phyloP scores from a whole-genome alignment of 495 filamentous ascomycete species.

The Tuber magnatum region DNA sequence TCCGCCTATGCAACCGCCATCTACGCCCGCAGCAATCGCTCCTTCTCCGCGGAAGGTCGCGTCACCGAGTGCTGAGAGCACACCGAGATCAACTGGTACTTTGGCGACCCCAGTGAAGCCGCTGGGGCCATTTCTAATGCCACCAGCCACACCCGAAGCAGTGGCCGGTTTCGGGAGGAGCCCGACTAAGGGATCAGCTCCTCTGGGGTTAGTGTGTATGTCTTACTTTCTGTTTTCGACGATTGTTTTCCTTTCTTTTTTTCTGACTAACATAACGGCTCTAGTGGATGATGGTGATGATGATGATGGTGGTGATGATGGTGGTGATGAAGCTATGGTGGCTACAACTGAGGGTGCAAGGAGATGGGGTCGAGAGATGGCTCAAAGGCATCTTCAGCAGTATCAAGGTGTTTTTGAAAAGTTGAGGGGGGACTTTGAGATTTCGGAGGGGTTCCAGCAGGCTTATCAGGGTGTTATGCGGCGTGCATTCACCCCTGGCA shows the following conservation, averaged over 20 bases:
- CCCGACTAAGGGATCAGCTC: not conserved
- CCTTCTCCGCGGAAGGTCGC: not conserved
- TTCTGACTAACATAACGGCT: not conserved
- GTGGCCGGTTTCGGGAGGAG: conserved; percentile 1
- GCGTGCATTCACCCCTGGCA: not conserved
- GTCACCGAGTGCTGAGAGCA: not conserved
- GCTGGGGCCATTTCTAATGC: not conserved
- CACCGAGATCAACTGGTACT: not conserved
- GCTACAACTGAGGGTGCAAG: not conserved
- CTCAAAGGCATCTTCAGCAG: not conserved
- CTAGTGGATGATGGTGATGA: not conserved
- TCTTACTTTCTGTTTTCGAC: not conserved
- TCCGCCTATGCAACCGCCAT: not conserved
- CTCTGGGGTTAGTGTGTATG: not conserved
- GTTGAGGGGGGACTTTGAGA: not conserved
- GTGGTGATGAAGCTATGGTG: not conserved
- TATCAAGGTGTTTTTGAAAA: not conserved
- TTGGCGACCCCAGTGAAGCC: not conserved
- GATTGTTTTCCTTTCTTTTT: not conserved
- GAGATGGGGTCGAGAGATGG: not conserved
- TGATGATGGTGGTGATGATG: not conserved
- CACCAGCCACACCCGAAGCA: not conserved
- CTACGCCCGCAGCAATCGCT: not conserved
- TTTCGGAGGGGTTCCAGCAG: not conserved
- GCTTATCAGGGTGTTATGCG: not conserved